A percentile compares a stretch with the other conserved stretches of the same genome.
phyloP scores from a whole-genome alignment of 2,329 filamentous ascomycete species.

The Alternaria conjuncta region DNA sequence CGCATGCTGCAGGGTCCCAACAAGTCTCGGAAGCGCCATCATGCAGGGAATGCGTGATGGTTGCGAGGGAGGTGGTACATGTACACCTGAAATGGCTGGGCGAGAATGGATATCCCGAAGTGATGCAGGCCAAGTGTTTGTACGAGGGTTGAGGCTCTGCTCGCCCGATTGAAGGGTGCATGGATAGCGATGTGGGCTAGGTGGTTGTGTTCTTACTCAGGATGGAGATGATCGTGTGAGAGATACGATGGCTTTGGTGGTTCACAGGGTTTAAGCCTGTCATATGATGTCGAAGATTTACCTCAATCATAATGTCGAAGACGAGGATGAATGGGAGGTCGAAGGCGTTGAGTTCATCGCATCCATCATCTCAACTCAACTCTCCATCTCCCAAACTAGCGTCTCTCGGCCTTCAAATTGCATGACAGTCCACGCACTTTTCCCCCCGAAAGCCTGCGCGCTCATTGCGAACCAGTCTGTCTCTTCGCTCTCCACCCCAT shows the following conservation, averaged over 20 bases:
- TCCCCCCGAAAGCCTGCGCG: constrained; percentile 38
- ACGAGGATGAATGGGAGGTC: neutral
- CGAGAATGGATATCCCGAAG: neutral
- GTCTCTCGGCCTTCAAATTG: constrained; percentile 42
- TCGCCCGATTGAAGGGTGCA: neutral
- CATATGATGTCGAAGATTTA: neutral
- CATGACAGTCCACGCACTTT: constrained; percentile 39
- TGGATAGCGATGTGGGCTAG: neutral
- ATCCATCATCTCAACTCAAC: constrained; percentile 2
- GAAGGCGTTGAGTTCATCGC: neutral
- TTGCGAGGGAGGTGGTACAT: neutral
- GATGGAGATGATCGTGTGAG: neutral
- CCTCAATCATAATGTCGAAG: neutral
- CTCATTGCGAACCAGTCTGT: constrained; percentile 40
- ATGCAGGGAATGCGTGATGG: neutral
- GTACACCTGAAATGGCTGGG: neutral
- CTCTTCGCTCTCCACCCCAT: constrained; percentile 15
- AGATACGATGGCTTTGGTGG: neutral
- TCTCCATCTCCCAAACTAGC: constrained; percentile 42
- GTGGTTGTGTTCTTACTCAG: neutral
- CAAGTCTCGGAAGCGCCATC: neutral
- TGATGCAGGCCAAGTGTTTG: neutral
- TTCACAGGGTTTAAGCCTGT: neutral
- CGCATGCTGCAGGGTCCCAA: neutral
- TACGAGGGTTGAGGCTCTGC: neutral